Base-by-base conservation (phyloP, 768 basidiomycete species). In the Omphalotus guepiniiformis region DNA sequence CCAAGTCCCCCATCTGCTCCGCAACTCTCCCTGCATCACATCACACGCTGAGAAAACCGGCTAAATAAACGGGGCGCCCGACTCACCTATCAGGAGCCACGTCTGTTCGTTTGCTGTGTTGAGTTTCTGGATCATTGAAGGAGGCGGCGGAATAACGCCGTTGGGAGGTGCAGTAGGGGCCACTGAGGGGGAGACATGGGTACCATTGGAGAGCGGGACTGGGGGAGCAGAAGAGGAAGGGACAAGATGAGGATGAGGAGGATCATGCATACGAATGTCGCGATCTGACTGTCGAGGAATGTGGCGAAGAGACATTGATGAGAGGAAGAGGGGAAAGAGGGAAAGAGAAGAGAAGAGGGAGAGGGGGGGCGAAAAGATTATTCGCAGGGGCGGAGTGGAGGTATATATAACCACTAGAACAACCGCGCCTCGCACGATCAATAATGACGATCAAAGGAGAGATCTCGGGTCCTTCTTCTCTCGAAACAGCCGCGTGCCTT, bases 1-100 rank as follows among this genome's bases (percentile, higher is more conserved):
- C 93, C 59, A 90, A 77, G 72, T 97, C 91, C 53, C 84, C 80
- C 83, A 98, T 88, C 64, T 94, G 91, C 66, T 97, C 96, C 41
- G 94, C 93, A 47, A 96, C 88, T 47, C 89, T 83, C 45, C 93
- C 94, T 97, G 71, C 55, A n/a, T n/a, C n/a, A n/a, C n/a, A n/a
- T n/a, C n/a, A n/a, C n/a, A 34, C 18, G 42, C 28, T 52, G 42
- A 40, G 29, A 30, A 47, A 39, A 49, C 52, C 45, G 53, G 48
- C 22, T 36, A 51, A 15, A 42, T 39, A 42, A 43, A 48, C 32
- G 47, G 48, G 50, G 32, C 35, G 50, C 49, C 21, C 25, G 37
- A 61, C 78, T 48, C 30, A 90, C 93, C 93, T 64, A 95, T 93
- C 57, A 94, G 71, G 53, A 93, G 80, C 93, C 93, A 96, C 35